Percentiles rank a stretch among this genome's conserved stretches.
These are phyloP conservation scores for Erucastrum elatum DNA, from an alignment of 345 rosid species.

Conservation along the genomic window DNA sequence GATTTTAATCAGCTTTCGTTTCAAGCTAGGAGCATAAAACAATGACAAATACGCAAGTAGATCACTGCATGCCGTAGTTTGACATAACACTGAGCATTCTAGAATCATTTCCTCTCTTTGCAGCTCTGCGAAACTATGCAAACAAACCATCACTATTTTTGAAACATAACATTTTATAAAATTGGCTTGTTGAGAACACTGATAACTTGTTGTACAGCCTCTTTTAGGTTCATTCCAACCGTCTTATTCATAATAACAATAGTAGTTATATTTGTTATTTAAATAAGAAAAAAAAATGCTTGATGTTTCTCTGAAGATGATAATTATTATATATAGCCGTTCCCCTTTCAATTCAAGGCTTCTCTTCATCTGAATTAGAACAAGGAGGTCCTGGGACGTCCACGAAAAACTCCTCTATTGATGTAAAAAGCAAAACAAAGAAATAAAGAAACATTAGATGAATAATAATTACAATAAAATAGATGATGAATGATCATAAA, in stretches of 20 bases:
- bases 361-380: slow-evolving; percentile 89
- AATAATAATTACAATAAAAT: neutral
- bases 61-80: too few relatives aligned
- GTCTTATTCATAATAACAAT: neutral
- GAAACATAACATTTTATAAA: too few relatives aligned
- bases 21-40: too few relatives aligned
- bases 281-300: neutral
- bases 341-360: slow-evolving; percentile 45
- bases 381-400: slow-evolving; percentile 82
- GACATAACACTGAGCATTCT: too few relatives aligned
- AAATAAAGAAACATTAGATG: neutral
- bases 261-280: neutral
- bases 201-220: slow-evolving; percentile 5
- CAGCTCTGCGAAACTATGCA: too few relatives aligned
- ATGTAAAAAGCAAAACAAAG: neutral
- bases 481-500: neutral
- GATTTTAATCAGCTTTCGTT: too few relatives aligned
- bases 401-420: slow-evolving; percentile 82
- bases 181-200: too few relatives aligned
- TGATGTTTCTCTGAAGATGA: slow-evolving; percentile 13
- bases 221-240: neutral
- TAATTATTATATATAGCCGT: neutral
- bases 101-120: too few relatives aligned
- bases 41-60: too few relatives aligned
- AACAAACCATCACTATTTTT: too few relatives aligned